phyloP scores from a whole-genome alignment of 2,329 filamentous ascomycete species.

The Venturia asperata region DNA sequence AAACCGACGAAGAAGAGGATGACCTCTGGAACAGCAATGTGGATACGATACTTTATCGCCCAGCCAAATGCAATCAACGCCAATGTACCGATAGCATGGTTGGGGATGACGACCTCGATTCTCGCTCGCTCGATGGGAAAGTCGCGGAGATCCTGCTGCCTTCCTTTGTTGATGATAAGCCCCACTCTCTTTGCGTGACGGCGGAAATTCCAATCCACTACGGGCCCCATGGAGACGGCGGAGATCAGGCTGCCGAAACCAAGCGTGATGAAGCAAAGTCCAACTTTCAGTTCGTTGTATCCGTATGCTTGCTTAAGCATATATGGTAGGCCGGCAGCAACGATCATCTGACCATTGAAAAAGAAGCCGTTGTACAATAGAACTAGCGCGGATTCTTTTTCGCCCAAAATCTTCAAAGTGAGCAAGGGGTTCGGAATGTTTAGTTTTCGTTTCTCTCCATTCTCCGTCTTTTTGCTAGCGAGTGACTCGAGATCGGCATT shows the following conservation, averaged over 20 bases:
- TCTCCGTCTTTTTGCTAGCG: slow-evolving; percentile 16
- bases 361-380: slow-evolving; percentile 30
- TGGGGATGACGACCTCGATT: slow-evolving; percentile 35
- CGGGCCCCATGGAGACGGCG: slow-evolving; percentile 42
- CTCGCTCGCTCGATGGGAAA: slow-evolving; percentile 47
- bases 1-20: slow-evolving; percentile 49
- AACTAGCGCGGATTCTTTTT: slow-evolving; percentile 37
- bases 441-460: slow-evolving; percentile 28
- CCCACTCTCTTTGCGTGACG: slow-evolving; percentile 28
- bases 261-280: slow-evolving; percentile 33
- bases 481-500: slow-evolving; percentile 14
- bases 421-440: slow-evolving; percentile 40
- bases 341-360: slow-evolving; percentile 23
- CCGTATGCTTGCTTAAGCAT: slow-evolving; percentile 41
- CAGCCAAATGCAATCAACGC: slow-evolving; percentile 38
- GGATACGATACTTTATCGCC: slow-evolving; percentile 32
- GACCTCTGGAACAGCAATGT: slow-evolving; percentile 37
- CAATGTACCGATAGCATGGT: slow-evolving; percentile 31
- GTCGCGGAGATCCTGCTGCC: slow-evolving; percentile 42
- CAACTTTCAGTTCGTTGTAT: slow-evolving; percentile 43
- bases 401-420: slow-evolving; percentile 34
- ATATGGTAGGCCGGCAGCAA: slow-evolving; percentile 45
- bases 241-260: slow-evolving; percentile 34
- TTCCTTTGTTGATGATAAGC: slow-evolving; percentile 9
- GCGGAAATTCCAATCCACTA: slow-evolving; percentile 67